phyloP scores from a whole-genome alignment of 192 early-diverging fungal genomes.

The Linnemannia hyalina region DNA sequence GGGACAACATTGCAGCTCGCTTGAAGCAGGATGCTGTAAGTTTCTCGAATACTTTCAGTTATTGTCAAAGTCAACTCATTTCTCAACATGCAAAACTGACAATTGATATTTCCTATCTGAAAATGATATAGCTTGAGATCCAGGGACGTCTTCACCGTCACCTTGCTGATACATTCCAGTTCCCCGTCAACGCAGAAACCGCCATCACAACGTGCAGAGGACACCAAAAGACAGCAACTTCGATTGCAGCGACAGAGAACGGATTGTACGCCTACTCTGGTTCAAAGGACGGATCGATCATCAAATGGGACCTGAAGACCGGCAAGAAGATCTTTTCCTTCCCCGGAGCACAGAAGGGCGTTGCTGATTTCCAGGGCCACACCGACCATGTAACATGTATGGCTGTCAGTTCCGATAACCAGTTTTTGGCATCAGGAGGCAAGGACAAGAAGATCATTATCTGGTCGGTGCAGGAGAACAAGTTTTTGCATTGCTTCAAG shows the following conservation, averaged over 20 bases:
- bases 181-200: conserved; percentile 53
- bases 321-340: conserved; percentile 77
- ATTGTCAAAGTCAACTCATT: neutral
- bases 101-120: neutral
- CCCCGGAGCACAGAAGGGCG: conserved; percentile 79
- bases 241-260: conserved; percentile 79
- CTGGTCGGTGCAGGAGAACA: conserved; percentile 88
- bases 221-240: conserved; percentile 85
- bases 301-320: conserved; percentile 87
- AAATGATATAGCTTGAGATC: conserved; percentile 45
- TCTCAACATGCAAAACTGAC: neutral
- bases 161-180: conserved; percentile 52
- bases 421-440: conserved; percentile 87
- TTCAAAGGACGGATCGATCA: conserved; percentile 93
- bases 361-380: conserved; percentile 76
- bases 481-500: conserved; percentile 78
- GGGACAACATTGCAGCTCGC: conserved; percentile 92
- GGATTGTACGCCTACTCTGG: conserved; percentile 83
- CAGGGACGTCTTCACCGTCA: conserved; percentile 37
- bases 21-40: conserved; percentile 83
- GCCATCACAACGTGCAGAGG: conserved; percentile 64
- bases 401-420: conserved; percentile 75
- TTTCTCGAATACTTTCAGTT: conserved; percentile 13
- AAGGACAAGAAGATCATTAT: conserved; percentile 92
- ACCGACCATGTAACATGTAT: conserved; percentile 81